These are phyloP conservation scores for Penicillium sp. DNA, from an alignment of 2,329 filamentous ascomycete species.

Conservation along the genomic window DNA sequence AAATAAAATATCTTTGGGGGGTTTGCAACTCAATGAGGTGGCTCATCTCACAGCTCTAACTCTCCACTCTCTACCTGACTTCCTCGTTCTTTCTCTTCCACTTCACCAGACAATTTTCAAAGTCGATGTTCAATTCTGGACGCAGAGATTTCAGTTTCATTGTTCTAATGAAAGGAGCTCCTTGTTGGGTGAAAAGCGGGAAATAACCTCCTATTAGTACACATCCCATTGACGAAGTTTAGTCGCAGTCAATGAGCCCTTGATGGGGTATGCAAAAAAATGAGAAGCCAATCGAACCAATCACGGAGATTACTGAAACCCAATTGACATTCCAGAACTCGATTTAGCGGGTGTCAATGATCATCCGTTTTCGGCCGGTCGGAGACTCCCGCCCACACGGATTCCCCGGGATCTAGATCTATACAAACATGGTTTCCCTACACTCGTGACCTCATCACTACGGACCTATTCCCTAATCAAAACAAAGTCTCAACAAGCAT, in stretches of 20 bases:
- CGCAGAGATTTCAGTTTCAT: too few species aligned
- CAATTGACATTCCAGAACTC: not conserved
- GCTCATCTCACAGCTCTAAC: too few species aligned
- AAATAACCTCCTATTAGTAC: too few species aligned
- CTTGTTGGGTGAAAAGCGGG: too few species aligned
- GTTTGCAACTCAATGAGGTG: too few species aligned
- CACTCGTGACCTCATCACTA: not conserved
- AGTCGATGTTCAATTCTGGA: too few species aligned
- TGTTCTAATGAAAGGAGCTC: too few species aligned
- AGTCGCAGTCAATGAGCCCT: not conserved
- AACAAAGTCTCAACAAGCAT: not conserved
- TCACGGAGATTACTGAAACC: not conserved
- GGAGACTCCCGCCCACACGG: constrained; percentile 3
- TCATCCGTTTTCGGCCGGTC: constrained; percentile 9
- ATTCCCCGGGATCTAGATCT: not conserved
- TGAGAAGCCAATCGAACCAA: not conserved
- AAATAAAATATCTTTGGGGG: too few species aligned
- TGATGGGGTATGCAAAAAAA: not conserved
- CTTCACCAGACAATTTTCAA: too few species aligned
- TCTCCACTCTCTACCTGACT: too few species aligned
- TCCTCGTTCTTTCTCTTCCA: too few species aligned
- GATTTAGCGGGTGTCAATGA: not conserved
- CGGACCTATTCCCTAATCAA: not conserved
- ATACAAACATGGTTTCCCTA: not conserved
- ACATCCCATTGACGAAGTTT: too few species aligned